phyloP scores from a whole-genome alignment of 2,329 filamentous ascomycete genomes.

The Pleoardoris graminearum region DNA sequence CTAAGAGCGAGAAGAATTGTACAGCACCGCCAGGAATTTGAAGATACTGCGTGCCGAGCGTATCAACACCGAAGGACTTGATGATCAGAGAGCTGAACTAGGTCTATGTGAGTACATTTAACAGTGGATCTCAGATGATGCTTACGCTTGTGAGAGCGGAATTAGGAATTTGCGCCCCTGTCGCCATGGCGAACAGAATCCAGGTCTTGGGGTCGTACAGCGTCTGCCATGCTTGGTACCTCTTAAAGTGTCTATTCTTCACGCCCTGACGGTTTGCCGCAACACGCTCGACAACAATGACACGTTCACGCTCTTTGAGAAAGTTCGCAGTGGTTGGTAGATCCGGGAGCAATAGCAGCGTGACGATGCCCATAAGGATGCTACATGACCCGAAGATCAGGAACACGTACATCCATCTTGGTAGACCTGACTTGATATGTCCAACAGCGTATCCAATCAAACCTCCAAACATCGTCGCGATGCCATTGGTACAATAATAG shows the following conservation, averaged over 20 bases:
- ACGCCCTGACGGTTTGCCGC: constrained; percentile 57
- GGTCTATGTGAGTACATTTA: background rate
- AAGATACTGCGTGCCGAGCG: constrained; percentile 76
- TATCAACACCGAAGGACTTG: constrained; percentile 78
- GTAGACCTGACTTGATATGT: constrained; percentile 58
- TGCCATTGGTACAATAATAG: constrained; percentile 63
- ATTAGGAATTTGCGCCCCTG: constrained; percentile 60
- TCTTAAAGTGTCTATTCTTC: constrained; percentile 54
- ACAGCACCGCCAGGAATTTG: constrained; percentile 64
- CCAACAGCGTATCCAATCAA: constrained; percentile 63
- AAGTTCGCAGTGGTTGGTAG: constrained; percentile 51
- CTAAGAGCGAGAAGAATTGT: constrained; percentile 58
- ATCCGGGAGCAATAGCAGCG: constrained; percentile 49
- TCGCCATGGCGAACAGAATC: constrained; percentile 50
- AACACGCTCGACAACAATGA: constrained; percentile 58
- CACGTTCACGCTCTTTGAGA: constrained; percentile 46
- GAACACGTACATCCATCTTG: constrained; percentile 62
- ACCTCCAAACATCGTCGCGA: constrained; percentile 65
- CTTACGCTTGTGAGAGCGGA: constrained; percentile 56
- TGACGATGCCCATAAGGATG: constrained; percentile 42
- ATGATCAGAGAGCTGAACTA: constrained; percentile 55
- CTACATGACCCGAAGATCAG: constrained; percentile 55
- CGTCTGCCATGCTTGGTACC: constrained; percentile 50
- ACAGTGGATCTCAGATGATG: background rate
- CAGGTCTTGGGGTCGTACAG: constrained; percentile 61